phyloP scores from a whole-genome alignment of 768 basidiomycete genomes.

The Aureoboletus auriporus region DNA sequence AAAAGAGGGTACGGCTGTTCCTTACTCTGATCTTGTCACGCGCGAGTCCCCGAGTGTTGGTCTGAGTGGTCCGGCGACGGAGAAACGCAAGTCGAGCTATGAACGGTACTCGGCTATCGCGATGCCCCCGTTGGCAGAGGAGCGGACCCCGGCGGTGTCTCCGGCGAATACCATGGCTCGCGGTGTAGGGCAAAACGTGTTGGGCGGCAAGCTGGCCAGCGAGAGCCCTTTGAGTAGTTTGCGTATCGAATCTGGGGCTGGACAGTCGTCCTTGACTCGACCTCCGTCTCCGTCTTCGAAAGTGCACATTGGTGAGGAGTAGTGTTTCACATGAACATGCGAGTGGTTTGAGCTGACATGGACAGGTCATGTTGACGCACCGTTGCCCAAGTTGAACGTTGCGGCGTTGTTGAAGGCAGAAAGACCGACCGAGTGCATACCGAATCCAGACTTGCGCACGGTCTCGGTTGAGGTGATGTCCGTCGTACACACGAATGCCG shows the following conservation, averaged over 20 bases:
- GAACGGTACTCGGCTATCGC: constrained; percentile 61
- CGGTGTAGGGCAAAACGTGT: constrained; percentile 5
- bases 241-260: constrained; percentile 1
- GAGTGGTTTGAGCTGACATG: background rate
- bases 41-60: constrained; percentile 16
- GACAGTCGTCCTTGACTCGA: background rate
- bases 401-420: constrained; percentile 37
- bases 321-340: background rate
- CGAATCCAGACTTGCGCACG: constrained; percentile 40
- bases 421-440: constrained; percentile 8
- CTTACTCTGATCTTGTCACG: background rate
- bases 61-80: constrained; percentile 27
- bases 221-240: constrained; percentile 14
- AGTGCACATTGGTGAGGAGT: constrained; percentile 33
- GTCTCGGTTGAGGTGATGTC: constrained; percentile 74
- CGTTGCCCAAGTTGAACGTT: constrained; percentile 48
- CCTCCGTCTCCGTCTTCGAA: constrained; percentile 5
- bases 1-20: background rate
- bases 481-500: constrained; percentile 49
- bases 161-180: constrained; percentile 53
- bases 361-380: constrained; percentile 38
- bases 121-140: constrained; percentile 67
- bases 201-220: constrained; percentile 2
- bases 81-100: constrained; percentile 63
- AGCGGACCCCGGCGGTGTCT: constrained; percentile 52